phyloP scores from a whole-genome alignment of 768 basidiomycete genomes.

The Crepidotus variabilis region DNA sequence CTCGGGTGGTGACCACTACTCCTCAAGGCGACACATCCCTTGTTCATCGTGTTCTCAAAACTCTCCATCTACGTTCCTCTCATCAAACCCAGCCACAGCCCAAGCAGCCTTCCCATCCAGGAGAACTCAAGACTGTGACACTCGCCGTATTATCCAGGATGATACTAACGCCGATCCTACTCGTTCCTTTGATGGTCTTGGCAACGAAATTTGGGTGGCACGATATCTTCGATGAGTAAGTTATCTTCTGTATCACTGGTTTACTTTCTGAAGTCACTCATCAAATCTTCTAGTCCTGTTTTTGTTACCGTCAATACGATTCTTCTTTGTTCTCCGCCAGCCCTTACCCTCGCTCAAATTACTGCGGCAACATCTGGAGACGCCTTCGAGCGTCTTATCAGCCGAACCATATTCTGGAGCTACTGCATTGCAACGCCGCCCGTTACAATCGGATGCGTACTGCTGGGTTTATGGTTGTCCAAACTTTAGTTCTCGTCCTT shows the following conservation, averaged over 20 bases:
- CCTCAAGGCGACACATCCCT: not conserved
- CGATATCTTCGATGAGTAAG: constrained; percentile 72
- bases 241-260: constrained; percentile 16
- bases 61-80: not conserved
- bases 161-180: constrained; percentile 75
- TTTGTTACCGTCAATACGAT: constrained; percentile 85
- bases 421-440: constrained; percentile 89
- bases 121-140: constrained; percentile 82
- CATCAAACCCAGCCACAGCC: not conserved
- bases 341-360: constrained; percentile 58
- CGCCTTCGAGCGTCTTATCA: constrained; percentile 88
- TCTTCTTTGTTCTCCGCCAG: constrained; percentile 79
- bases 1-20: not conserved
- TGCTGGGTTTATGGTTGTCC: constrained; percentile 64
- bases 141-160: constrained; percentile 83
- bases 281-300: constrained; percentile 57
- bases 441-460: constrained; percentile 72
- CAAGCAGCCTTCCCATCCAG: constrained; percentile 30
- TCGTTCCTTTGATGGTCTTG: constrained; percentile 73
- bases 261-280: constrained; percentile 1
- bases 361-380: constrained; percentile 82
- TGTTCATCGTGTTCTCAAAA: not conserved
- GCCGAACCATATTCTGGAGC: constrained; percentile 89
- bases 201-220: constrained; percentile 57
- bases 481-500: constrained; percentile 33